Evolutionary conservation across 345 rosid genomes (phyloP).

Genomic region (Pugionium dolabratum): DNA sequence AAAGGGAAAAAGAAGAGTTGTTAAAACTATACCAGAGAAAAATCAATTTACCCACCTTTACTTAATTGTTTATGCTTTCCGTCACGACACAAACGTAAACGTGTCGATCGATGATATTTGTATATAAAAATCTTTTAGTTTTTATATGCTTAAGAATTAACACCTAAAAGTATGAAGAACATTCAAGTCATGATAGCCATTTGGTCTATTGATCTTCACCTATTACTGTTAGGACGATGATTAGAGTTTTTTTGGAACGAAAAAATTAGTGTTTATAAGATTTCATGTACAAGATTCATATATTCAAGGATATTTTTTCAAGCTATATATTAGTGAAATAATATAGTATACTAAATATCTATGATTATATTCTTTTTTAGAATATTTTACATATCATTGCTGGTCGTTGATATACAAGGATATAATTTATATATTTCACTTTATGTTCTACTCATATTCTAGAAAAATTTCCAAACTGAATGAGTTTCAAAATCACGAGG

Average conservation of each 20-base stretch:
- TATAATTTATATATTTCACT: too few relatives aligned
- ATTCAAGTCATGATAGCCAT: neutral
- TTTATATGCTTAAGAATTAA: constrained; percentile 7
- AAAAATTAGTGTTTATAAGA: neutral
- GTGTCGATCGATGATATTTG: neutral
- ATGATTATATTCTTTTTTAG: too few relatives aligned
- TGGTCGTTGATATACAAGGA: too few relatives aligned
- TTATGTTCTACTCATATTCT: too few relatives aligned
- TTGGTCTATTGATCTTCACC: neutral
- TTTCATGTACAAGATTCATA: too few relatives aligned
- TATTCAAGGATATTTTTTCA: too few relatives aligned
- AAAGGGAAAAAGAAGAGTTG: neutral
- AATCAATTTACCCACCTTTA: constrained; percentile 8
- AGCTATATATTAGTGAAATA: too few relatives aligned
- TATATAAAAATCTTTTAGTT: neutral
- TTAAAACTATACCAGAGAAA: too few relatives aligned
- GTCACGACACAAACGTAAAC: constrained; percentile 26
- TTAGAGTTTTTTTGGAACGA: neutral
- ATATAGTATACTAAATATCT: too few relatives aligned
- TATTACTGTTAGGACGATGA: constrained; percentile 16
- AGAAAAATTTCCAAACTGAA: too few relatives aligned
- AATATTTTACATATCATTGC: too few relatives aligned
- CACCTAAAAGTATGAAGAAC: neutral
- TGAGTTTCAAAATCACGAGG: too few relatives aligned
- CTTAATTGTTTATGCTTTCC: constrained; percentile 29